A percentile compares a stretch with the other conserved stretches of the same genome.
These are phyloP conservation scores for Venturia effusa DNA, from an alignment of 2,329 filamentous ascomycete genomes.

Conservation along the genomic window DNA sequence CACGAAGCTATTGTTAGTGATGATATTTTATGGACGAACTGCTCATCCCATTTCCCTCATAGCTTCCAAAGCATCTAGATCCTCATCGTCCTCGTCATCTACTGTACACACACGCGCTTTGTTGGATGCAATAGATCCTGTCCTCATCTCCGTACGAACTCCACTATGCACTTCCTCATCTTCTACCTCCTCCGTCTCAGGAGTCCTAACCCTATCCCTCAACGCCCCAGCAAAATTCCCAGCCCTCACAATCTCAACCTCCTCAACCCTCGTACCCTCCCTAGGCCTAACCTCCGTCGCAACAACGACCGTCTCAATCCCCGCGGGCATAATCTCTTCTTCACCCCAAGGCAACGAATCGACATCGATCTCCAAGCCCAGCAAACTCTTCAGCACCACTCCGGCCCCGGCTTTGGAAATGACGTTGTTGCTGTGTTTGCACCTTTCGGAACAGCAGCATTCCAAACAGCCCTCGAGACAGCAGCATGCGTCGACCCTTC, in stretches of 20 bases:
- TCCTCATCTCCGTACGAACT: neutral
- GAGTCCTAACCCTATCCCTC: neutral
- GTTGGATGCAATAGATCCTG: neutral
- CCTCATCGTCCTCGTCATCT: neutral
- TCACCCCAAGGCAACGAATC: constrained; percentile 82
- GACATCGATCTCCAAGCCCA: constrained; percentile 69
- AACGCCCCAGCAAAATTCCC: neutral
- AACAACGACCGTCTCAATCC: constrained; percentile 71
- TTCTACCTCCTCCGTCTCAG: neutral
- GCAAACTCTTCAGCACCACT: constrained; percentile 66
- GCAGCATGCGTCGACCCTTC: constrained; percentile 62
- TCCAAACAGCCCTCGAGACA: constrained; percentile 78
- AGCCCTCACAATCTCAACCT: neutral
- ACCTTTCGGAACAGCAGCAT: constrained; percentile 77
- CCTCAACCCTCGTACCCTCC: constrained; percentile 4
- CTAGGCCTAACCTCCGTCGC: constrained; percentile 33
- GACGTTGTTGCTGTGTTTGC: constrained; percentile 77
- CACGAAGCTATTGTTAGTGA: neutral
- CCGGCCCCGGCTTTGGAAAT: constrained; percentile 85
- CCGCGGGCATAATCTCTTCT: constrained; percentile 55
- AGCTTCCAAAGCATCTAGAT: neutral
- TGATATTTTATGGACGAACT: neutral
- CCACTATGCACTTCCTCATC: neutral
- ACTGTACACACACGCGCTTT: neutral
- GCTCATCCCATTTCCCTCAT: neutral